Evolutionary conservation across 495 filamentous ascomycete species (phyloP), one percentile per base, ranked within the genome.

Genomic region (Staphylotrichum longicolle): DNA sequence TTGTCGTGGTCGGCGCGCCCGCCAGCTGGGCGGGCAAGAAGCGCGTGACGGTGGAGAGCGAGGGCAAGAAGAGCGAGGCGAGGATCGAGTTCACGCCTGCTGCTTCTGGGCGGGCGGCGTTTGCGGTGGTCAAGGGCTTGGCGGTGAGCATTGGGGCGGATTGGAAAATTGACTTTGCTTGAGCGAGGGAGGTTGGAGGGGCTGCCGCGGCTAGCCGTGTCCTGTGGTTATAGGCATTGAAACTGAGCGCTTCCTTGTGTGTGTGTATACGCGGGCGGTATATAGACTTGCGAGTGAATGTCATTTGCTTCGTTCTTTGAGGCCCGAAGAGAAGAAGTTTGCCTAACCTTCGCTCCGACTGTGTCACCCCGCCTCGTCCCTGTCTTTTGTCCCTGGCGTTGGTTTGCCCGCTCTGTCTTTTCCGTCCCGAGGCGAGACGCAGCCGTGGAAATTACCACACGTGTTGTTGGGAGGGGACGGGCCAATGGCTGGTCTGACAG

Each of bases 101-200:
- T 34, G 76, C 75, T 33, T 77, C 75, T 11, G 82, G 83, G 41
- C 88, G 83, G 70, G 91, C 90, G 8, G 80, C 82, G 10, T 96
- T 90, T 82, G 93, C 88, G 33, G 81, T 96, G 32, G 83, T 97
- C 42, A 88, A 86, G 76, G 86, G 90, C 72, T 88, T 93, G 12
- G 86, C 83, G 37, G 87, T 90, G 41, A 80, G 72, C 46, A 86
- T 98, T 74, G 88, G 87, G 47, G 86, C 84, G 70, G 86, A 89
- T 60, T 98, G 92, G 91, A 89, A 80, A 72, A 83, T 96, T 65
- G 83, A 86, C 27, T 68, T 78, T 64, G 64, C 73, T 33, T 77
- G 65, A 62, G 32, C 10, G 30, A 14, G 14, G 3, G 45, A 44
- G 37, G 20, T 27, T 27, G 20, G 20, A 27, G 20, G 20, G 20